phyloP scores from a whole-genome alignment of 2,329 filamentous ascomycete species.

The Emmonsia crescens region DNA sequence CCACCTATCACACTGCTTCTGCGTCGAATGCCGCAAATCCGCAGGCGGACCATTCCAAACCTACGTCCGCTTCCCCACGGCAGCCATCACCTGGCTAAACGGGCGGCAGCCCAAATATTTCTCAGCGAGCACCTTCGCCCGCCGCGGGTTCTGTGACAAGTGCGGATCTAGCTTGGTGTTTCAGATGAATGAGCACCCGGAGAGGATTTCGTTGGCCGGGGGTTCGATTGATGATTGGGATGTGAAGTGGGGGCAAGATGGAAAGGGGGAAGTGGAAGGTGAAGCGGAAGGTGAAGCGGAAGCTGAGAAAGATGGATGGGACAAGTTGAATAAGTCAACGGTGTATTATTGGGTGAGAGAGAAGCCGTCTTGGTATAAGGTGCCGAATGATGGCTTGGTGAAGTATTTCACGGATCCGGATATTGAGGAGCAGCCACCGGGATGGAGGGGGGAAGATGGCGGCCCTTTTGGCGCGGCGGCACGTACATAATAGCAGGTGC shows the following conservation, averaged over 20 bases:
- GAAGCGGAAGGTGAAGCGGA: conserved; percentile 1
- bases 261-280: not conserved
- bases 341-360: conserved; percentile 38
- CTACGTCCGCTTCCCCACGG: conserved; percentile 29
- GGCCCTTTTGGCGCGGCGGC: not conserved
- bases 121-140: conserved; percentile 31
- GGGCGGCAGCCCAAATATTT: conserved; percentile 22
- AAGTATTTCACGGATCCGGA: conserved; percentile 17
- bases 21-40: conserved; percentile 39
- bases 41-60: conserved; percentile 38
- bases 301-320: conserved; percentile 8
- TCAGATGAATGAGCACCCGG: conserved; percentile 25
- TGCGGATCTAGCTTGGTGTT: conserved; percentile 41
- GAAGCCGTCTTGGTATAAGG: conserved; percentile 29
- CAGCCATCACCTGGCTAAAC: conserved; percentile 27
- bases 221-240: conserved; percentile 35
- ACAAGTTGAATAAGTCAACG: conserved; percentile 16
- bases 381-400: conserved; percentile 27
- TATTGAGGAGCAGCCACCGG: conserved; percentile 11
- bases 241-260: conserved; percentile 20
- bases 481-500: not conserved
- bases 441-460: not conserved
- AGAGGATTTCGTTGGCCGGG: conserved; percentile 26
- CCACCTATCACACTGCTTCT: conserved; percentile 36
- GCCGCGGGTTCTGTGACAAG: conserved; percentile 34